Conservation (phyloP, 768 basidiomycete species). For the Russula emetica region DNA sequence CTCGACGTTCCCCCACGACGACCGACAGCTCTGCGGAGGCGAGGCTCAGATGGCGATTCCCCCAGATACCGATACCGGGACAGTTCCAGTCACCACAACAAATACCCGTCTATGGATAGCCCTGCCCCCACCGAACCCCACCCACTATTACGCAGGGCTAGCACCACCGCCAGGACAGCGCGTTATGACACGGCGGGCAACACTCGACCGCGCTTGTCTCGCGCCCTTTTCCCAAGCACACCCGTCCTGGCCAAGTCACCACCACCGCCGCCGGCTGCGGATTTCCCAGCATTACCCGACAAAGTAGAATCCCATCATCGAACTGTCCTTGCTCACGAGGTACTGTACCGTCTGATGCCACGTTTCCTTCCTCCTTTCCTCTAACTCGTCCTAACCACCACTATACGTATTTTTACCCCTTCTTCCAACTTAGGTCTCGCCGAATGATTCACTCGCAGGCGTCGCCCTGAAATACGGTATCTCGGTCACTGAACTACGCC, state of each 20-base stretch:
- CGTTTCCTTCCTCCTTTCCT: background rate
- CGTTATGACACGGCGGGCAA: conserved; percentile 18
- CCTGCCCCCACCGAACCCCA: conserved; percentile 22
- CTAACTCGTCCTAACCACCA: too few relatives aligned
- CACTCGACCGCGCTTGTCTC: conserved; percentile 24
- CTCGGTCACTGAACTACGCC: conserved; percentile 72
- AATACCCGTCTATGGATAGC: conserved; percentile 31
- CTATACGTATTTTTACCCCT: background rate
- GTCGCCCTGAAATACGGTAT: conserved; percentile 90
- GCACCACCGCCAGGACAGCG: conserved; percentile 18
- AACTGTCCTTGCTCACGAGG: conserved; percentile 59
- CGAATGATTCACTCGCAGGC: conserved; percentile 77
- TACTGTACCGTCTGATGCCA: conserved; percentile 39
- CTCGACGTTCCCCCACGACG: conserved; percentile 8
- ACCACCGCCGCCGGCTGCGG: background rate
- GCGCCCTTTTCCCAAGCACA: conserved; percentile 17
- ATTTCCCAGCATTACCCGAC: background rate
- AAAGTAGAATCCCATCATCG: conserved; percentile 12
- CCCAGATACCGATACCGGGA: conserved; percentile 25
- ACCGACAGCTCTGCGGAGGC: conserved; percentile 25
- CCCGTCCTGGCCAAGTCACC: background rate
- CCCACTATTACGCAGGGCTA: conserved; percentile 22
- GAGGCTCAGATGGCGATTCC: conserved; percentile 33
- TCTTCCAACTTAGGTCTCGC: conserved; percentile 48
- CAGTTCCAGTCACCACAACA: conserved; percentile 24